Evolutionary conservation across 768 basidiomycete species (phyloP), one percentile per base, ranked within the genome.

Genomic region (Mycena kentingensis): DNA sequence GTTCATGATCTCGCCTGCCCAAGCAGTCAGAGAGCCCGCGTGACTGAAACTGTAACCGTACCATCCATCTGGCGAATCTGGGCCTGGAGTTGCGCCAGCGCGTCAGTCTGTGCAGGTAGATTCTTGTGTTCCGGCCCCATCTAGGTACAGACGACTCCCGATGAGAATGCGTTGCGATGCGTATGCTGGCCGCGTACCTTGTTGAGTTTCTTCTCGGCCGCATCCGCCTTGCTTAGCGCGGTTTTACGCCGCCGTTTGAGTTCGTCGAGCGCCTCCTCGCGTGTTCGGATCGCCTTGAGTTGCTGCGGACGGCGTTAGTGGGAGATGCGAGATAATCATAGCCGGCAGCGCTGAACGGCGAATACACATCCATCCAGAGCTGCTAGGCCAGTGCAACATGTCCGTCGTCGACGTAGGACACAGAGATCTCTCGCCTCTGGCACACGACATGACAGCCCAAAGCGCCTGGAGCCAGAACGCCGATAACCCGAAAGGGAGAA

Each of bases 111-210:
- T 49, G 73, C 60, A 2, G 73, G 70, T 29, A 93, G 71, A 60
- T 89, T 88, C 77, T 96, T 98, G 73, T 95, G 83, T 67, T 94
- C 91, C 0, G 88, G 78, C 57, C 79, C 80, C 93, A 97, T 95
- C 73, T n/a, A n/a, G n/a, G n/a, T n/a, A n/a, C n/a, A n/a, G n/a
- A n/a, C n/a, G n/a, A n/a, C n/a, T n/a, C n/a, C n/a, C n/a, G n/a
- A n/a, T n/a, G n/a, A n/a, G n/a, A n/a, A n/a, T n/a, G n/a, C n/a
- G n/a, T n/a, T n/a, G n/a, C n/a, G n/a, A n/a, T n/a, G n/a, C n/a
- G n/a, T n/a, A n/a, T n/a, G n/a, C n/a, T n/a, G n/a, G n/a, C n/a
- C n/a, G n/a, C n/a, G n/a, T n/a, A n/a, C n/a, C n/a, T 88, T 96
- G 69, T 78, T 82, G 31, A 98, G 78, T 66, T 95, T 96, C 74